phyloP scores from a whole-genome alignment of 2,329 filamentous ascomycete species.

The Decorospora gaudefroyi region DNA sequence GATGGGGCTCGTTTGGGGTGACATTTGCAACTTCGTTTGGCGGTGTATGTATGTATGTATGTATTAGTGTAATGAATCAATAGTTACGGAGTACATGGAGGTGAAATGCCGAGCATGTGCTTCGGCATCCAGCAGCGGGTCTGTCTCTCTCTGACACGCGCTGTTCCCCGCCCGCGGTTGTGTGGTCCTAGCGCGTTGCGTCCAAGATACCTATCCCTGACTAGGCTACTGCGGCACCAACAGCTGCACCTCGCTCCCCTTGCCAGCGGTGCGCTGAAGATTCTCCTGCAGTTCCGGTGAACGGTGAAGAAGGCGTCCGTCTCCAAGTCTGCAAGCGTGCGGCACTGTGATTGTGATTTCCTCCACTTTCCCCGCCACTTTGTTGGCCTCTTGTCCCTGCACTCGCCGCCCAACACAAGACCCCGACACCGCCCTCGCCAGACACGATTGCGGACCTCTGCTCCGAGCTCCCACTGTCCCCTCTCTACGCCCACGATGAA shows the following conservation, averaged over 20 bases:
- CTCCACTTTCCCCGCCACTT: constrained; percentile 16
- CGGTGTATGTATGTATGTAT: constrained; percentile 27
- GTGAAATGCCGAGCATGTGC: constrained; percentile 1
- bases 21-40: constrained; percentile 14
- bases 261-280: constrained; percentile 23
- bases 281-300: constrained; percentile 22
- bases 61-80: constrained; percentile 38
- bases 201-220: constrained; percentile 40
- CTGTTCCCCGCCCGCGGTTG: constrained; percentile 13
- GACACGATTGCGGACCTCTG: constrained; percentile 21
- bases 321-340: constrained; percentile 23
- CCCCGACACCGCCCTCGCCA: constrained; percentile 12
- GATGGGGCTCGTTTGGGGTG: constrained; percentile 23
- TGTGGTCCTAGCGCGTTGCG: constrained; percentile 13
- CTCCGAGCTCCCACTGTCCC: too few species aligned
- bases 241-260: constrained; percentile 18
- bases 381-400: constrained; percentile 20
- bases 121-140: not conserved
- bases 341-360: constrained; percentile 13
- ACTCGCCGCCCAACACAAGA: constrained; percentile 7
- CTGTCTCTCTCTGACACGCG: too few species aligned
- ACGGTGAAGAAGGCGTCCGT: too few species aligned
- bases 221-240: constrained; percentile 30
- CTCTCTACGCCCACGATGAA: constrained; percentile 34
- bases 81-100: too few species aligned